Evolutionary conservation across 169 alveolate species (phyloP).

Genomic region (Plasmodium cynomolgi): DNA sequence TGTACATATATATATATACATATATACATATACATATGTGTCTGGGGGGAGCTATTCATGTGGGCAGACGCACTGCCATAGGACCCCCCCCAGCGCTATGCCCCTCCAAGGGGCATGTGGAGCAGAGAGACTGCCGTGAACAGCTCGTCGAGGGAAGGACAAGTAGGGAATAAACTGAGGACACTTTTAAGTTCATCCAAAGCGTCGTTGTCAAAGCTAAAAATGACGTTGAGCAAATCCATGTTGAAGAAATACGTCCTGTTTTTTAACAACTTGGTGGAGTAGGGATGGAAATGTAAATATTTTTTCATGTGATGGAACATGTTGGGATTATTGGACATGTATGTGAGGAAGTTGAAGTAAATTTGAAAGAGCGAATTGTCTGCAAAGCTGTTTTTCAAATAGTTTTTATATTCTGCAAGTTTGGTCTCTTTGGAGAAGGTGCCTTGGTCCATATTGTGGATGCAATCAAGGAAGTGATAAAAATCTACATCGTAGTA

Average conservation of each 20-base stretch:
- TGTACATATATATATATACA: too few relatives aligned
- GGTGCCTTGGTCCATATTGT: neutral
- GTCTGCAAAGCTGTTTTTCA: neutral
- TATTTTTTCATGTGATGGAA: conserved; percentile 58
- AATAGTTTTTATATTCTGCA: neutral
- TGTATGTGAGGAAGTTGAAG: conserved; percentile 44
- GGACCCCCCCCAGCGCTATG: neutral
- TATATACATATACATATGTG: too few relatives aligned
- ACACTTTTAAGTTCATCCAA: conserved; percentile 25
- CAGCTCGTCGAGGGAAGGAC: conserved; percentile 47
- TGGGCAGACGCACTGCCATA: neutral
- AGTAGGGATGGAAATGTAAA: conserved; percentile 48
- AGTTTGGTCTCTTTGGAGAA: neutral
- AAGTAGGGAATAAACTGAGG: conserved; percentile 44
- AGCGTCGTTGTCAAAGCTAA: conserved; percentile 39
- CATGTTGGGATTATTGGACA: conserved; percentile 44
- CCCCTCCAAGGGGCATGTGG: conserved; percentile 18
- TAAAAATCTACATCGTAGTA: conserved; percentile 48
- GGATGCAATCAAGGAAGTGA: conserved; percentile 12
- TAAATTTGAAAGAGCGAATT: conserved; percentile 34
- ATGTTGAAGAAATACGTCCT: conserved; percentile 31
- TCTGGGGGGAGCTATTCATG: neutral
- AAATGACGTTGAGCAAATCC: conserved; percentile 53
- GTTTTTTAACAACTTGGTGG: conserved; percentile 34
- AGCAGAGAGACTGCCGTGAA: conserved; percentile 7